Evolutionary conservation across 805 yeast genomes (phyloP).

Genomic region (Candida ipomoeae): DNA sequence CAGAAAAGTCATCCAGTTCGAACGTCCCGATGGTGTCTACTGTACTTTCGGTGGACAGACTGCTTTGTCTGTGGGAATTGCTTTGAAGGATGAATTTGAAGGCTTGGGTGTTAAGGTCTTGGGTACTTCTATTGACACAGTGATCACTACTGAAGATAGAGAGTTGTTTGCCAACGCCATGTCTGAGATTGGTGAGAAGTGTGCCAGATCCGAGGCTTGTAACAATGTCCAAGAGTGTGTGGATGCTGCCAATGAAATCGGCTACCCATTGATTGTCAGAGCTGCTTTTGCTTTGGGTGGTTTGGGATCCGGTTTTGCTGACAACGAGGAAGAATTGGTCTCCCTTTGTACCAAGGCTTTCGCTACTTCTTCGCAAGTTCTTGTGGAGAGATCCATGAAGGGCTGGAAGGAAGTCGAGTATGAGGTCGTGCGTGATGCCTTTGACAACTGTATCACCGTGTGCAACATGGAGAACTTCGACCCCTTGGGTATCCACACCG

Average conservation of each 20-base stretch:
- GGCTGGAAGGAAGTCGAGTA: slow-evolving; percentile 99
- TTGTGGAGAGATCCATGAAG: slow-evolving; percentile 94
- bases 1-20: slow-evolving; percentile 89
- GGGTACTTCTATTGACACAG: slow-evolving; percentile 94
- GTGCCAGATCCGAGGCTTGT: slow-evolving; percentile 92
- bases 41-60: slow-evolving; percentile 99
- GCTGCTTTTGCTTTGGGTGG: slow-evolving; percentile 98
- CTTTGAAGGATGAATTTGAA: slow-evolving; percentile 92
- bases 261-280: slow-evolving; percentile 94
- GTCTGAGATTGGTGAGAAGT: slow-evolving; percentile 92
- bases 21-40: slow-evolving; percentile 95
- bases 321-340: slow-evolving; percentile 75
- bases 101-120: slow-evolving; percentile 87
- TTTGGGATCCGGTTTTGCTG: slow-evolving; percentile 96
- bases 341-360: slow-evolving; percentile 87
- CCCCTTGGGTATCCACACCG: slow-evolving; percentile 97
- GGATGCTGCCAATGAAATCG: slow-evolving; percentile 77
- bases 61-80: slow-evolving; percentile 92
- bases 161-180: slow-evolving; percentile 91
- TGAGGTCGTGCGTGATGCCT: slow-evolving; percentile 97
- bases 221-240: slow-evolving; percentile 75
- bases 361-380: slow-evolving; percentile 93
- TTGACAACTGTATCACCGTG: slow-evolving; percentile 96
- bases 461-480: slow-evolving; percentile 99
- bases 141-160: slow-evolving; percentile 97